A percentile compares a stretch with the other conserved stretches of the same genome.
These are phyloP conservation scores for Claviceps sp. DNA, from an alignment of 2,329 filamentous ascomycete genomes.

Conservation along the genomic window DNA sequence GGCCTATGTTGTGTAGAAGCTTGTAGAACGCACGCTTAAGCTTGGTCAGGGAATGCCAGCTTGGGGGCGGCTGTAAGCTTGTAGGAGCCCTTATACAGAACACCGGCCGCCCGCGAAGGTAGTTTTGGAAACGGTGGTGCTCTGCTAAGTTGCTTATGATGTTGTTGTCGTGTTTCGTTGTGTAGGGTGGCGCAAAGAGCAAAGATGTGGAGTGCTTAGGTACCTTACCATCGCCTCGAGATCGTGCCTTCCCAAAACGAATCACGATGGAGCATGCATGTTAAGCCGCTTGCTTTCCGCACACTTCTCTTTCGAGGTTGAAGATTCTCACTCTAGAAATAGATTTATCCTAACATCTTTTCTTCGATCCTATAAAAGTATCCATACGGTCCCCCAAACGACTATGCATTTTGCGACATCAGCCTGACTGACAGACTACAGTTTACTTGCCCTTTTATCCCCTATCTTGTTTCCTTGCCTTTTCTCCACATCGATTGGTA, in stretches of 20 bases:
- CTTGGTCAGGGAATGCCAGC: no score
- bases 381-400: background rate
- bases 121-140: no score
- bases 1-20: no score
- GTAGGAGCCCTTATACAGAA: no score
- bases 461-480: background rate
- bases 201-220: no score
- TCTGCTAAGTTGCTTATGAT: conserved; percentile 41
- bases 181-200: no score
- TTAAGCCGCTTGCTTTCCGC: background rate
- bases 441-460: background rate
- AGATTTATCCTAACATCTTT: background rate
- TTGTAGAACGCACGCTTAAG: no score
- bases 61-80: no score
- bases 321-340: background rate
- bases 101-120: no score
- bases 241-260: no score
- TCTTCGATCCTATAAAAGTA: background rate
- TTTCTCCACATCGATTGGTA: background rate
- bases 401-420: background rate
- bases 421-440: background rate
- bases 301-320: background rate
- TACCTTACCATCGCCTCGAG: no score
- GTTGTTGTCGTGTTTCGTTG: no score
- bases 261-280: background rate